Base-by-base conservation (phyloP, 305 asterid genomes). In the Euphrasia arctica region DNA sequence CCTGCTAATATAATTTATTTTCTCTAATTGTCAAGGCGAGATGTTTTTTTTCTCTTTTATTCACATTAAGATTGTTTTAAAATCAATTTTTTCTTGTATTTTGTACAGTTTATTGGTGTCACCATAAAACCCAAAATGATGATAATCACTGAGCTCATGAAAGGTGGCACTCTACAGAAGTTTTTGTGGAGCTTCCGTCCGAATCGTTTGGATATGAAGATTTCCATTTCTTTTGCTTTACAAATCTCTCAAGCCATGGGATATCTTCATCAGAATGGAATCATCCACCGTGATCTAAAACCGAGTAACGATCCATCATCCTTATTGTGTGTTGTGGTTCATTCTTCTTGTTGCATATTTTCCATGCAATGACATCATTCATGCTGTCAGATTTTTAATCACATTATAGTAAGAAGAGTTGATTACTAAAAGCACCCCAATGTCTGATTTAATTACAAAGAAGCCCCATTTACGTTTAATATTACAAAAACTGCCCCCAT, bases 241-340 rank as follows among this genome's bases (percentile, higher is more conserved):
- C 77, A 72, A 15, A 82, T 86, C 57, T 86, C 88, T 41, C 81
- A 55, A 25, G 90, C 87, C n/a, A 86, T 86, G 95, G 82, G 75
- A 58, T 75, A 83, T 70, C 79, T 86, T 66, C 95, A 86, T 52
- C 75, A 52, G 27, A 79, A 70, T 65, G 75, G 81, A 71, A 78
- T 83, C 18, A 80, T 86, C 70, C 95, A 83, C 70, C 88, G 90
- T 0, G 95, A 86, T 61, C 65, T 86, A 62, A 83, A 86, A 73
- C 90, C 95, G 55, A 77, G 95, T 86, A 83, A 71, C 1, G 10
- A 41, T 43, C 9, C 2, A 39, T 18, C 51, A 15, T 51, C 50
- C 59, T 31, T 63, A 31, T 18, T 18, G 22, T 18, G 22, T 4
- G 3, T 6, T n/a, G 22, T 41, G 2, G 34, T 64, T 18, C 58